phyloP scores from a whole-genome alignment of 1,284 basidiomycete genomes.

The Trichosporon asahii region DNA sequence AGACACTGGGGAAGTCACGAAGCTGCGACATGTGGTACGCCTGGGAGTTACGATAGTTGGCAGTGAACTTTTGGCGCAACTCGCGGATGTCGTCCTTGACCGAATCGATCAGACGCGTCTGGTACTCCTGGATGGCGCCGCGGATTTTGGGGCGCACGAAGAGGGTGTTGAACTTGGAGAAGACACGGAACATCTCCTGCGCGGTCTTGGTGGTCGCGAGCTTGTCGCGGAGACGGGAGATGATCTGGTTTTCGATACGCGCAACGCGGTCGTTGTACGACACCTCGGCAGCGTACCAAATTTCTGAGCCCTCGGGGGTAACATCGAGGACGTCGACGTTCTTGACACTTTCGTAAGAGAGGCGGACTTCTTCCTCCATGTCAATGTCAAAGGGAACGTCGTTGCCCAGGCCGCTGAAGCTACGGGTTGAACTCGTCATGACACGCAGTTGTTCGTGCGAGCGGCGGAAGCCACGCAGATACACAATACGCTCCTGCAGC shows the following conservation, averaged over 20 bases:
- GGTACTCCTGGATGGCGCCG: slow-evolving; percentile 97
- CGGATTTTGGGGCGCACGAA: slow-evolving; percentile 98
- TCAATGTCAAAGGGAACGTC: slow-evolving; percentile 64
- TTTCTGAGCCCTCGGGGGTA: slow-evolving; percentile 90
- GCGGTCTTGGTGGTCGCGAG: slow-evolving; percentile 95
- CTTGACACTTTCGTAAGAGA: slow-evolving; percentile 92
- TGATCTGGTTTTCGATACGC: slow-evolving; percentile 97
- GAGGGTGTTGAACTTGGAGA: slow-evolving; percentile 96
- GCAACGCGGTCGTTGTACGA: slow-evolving; percentile 97
- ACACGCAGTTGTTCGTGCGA: slow-evolving; percentile 96
- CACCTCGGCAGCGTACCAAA: slow-evolving; percentile 94
- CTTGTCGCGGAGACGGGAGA: slow-evolving; percentile 83
- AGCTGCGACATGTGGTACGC: slow-evolving; percentile 98
- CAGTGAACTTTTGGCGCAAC: slow-evolving; percentile 94
- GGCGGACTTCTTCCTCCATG: slow-evolving; percentile 95
- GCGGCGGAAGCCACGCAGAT: slow-evolving; percentile 88
- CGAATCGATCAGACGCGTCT: slow-evolving; percentile 93
- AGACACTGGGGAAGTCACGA: slow-evolving; percentile 93
- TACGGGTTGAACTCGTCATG: slow-evolving; percentile 94
- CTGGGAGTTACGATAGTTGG: slow-evolving; percentile 89
- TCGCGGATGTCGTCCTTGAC: slow-evolving; percentile 97
- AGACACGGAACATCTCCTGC: slow-evolving; percentile 98
- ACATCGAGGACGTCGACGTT: slow-evolving; percentile 95
- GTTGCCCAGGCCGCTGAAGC: slow-evolving; percentile 71
- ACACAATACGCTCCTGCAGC: slow-evolving; percentile 81